These are phyloP conservation scores for Apophysomyces ossiformis DNA, from an alignment of 371 early-diverging fungal species.

Conservation along the genomic window DNA sequence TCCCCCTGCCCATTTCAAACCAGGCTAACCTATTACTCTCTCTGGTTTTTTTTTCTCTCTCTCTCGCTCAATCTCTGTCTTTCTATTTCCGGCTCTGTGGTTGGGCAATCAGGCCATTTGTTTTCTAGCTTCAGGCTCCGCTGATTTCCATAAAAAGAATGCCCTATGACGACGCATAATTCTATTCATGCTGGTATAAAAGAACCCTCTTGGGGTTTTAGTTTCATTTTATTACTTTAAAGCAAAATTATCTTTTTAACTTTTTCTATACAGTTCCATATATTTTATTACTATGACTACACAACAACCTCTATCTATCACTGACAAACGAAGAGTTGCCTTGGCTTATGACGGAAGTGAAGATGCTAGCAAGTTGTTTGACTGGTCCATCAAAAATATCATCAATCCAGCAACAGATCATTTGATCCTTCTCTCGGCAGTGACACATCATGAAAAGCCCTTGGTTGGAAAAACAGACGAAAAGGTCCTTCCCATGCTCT, in stretches of 20 bases:
- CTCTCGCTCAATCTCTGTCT: too few species aligned
- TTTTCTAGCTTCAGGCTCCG: conserved; percentile 7
- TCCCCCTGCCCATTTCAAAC: neutral
- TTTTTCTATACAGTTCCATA: too few species aligned
- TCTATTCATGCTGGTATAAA: neutral
- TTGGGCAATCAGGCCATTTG: conserved; percentile 9
- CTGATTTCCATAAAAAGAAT: neutral
- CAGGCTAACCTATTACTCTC: neutral
- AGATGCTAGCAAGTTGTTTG: conserved; percentile 51
- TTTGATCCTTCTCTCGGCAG: conserved; percentile 47
- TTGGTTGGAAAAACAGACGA: conserved; percentile 4
- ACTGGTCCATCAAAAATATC: conserved; percentile 53
- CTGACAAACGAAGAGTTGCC: conserved; percentile 53
- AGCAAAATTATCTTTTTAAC: too few species aligned
- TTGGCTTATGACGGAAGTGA: conserved; percentile 56
- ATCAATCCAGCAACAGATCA: conserved; percentile 49
- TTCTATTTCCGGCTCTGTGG: neutral
- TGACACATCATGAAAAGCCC: conserved; percentile 18
- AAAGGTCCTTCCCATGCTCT: conserved; percentile 36
- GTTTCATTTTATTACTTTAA: neutral
- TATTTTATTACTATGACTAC: conserved; percentile 22
- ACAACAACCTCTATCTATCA: conserved; percentile 32
- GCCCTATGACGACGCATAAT: conserved; percentile 11
- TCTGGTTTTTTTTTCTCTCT: too few species aligned
- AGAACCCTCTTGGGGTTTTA: neutral